Evolutionary conservation across 176 grass and related monocot species (phyloP), one percentile per base, ranked within the genome.

Genomic region (Elaeis guineensis): DNA sequence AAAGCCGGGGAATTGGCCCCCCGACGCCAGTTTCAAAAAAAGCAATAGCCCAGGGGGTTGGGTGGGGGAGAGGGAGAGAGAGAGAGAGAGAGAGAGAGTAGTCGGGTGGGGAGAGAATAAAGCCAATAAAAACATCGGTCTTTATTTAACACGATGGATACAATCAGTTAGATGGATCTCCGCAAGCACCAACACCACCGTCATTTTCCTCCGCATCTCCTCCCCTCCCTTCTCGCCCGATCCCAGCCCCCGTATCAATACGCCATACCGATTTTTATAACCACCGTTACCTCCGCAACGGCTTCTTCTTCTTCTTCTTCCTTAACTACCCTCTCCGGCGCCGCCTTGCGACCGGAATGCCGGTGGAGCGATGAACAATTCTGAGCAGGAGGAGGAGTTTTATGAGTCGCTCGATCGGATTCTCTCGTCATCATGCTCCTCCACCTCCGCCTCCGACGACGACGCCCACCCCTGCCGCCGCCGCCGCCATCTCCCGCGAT

Each of bases 351-450:
- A 59, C 6, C 22, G 15, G 23, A 78, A 94, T 94, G 89, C 75
- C 56, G 55, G 51, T 52, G 67, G 63, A 24, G 75, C 72, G 80
- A 94, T 94, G 89, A 94, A 74, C 71, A 77, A 76, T 58, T 79
- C 35, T 51, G 75, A 76, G 6, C 78, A 90, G 63, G 83, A 72
- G 51, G 87, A 90, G 67, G 59, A 77, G 65, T 95, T 95, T 72
- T 82, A 95, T 55, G 89, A 95, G 78, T 89, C 89, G 66, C 68
- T 80, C 75, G 89, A 95, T 83, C 85, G 89, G 55, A 80, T 89
- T 51, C 89, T 89, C 59, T 89, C 85, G 65, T 95, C 85, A 52
- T 95, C 89, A 55, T 74, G 81, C 81, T 95, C 85, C 55, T 95
- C 89, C 71, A 54, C 64, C 17, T 67, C 64, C 17, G 59, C 51